Evolutionary conservation across 2,329 filamentous ascomycete genomes (phyloP).

Genomic region (Tolypocladium ovalisporum): DNA sequence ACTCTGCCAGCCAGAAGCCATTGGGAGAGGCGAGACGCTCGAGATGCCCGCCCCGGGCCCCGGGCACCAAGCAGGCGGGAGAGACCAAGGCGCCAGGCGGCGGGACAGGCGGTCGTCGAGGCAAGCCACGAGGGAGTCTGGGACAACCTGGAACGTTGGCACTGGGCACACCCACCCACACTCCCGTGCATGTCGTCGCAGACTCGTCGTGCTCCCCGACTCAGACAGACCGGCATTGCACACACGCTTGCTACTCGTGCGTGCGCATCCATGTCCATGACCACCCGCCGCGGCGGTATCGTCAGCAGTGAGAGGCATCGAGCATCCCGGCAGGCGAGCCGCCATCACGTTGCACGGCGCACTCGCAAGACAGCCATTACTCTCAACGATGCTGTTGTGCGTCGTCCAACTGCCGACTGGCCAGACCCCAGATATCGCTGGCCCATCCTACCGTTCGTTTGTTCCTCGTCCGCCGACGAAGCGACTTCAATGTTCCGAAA

Average conservation of each 20-base stretch:
- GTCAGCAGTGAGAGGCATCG: background rate
- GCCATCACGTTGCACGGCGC: background rate
- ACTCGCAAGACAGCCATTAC: background rate
- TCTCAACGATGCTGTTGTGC: background rate
- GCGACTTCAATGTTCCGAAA: background rate
- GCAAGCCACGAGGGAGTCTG: background rate
- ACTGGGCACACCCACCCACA: background rate
- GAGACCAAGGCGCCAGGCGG: background rate
- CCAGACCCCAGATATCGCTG: too few species aligned
- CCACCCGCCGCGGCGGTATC: background rate
- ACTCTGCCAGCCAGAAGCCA: too few species aligned
- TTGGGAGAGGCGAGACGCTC: background rate
- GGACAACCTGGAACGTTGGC: background rate
- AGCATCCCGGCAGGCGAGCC: background rate
- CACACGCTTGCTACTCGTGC: background rate
- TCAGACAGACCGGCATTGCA: background rate
- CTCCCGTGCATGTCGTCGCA: too few species aligned
- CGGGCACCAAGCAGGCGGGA: background rate
- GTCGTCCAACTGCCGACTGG: background rate
- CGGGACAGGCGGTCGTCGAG: background rate
- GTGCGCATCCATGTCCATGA: background rate
- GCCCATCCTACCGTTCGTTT: background rate
- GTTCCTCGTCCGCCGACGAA: background rate
- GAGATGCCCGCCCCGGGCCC: background rate
- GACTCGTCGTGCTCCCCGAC: background rate